Evolutionary conservation across 2,329 filamentous ascomycete species (phyloP), one percentile per base, ranked within the genome.

Genomic region (Sclerotinia glacialis): DNA sequence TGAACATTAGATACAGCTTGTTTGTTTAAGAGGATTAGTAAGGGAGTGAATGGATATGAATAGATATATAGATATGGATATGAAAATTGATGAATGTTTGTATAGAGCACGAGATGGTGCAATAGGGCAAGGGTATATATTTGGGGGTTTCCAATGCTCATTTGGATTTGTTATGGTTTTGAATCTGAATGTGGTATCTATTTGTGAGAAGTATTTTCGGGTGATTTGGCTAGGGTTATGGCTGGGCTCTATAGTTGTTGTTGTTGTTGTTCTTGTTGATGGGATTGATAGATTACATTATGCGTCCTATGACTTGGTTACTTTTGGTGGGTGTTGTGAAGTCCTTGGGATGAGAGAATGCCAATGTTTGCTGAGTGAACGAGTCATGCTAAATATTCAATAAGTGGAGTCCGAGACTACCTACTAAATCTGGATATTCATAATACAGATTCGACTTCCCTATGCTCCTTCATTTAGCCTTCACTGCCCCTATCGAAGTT

Each of bases 401-500:
- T 14, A 16, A 34, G 1, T 9, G 28, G 31, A 21, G 9, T 53
- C 18, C 5, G 8, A 16, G 14, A 11, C 3, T 42, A 11, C 40
- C 14, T 53, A 9, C 6, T 1, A 3, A 9, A 11, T 53, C 7
- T 53, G 18, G 28, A 53, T 28, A 53, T 53, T 11, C 7, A 18
- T 9, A 12, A 21, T 21, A 23, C 34, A 23, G 14, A 14, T 5
- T 14, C 44, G 11, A 40, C 23, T 16, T 40, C 16, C 0, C n/a
- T 9, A 21, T 26, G 4, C 44, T 28, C n/a, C 31, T 31, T 58
- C 31, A 47, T 46, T 65, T 65, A 0, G 44, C 5, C 34, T 66
- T 61, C 46, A 11, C 28, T 2, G 11, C 18, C 12, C 46, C 56
- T 12, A 61, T 34, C 3, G 66, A 71, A 0, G 79, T 81, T 62